Evolutionary conservation across 2,329 filamentous ascomycete genomes (phyloP).

Genomic region (Pyricularia sp.): DNA sequence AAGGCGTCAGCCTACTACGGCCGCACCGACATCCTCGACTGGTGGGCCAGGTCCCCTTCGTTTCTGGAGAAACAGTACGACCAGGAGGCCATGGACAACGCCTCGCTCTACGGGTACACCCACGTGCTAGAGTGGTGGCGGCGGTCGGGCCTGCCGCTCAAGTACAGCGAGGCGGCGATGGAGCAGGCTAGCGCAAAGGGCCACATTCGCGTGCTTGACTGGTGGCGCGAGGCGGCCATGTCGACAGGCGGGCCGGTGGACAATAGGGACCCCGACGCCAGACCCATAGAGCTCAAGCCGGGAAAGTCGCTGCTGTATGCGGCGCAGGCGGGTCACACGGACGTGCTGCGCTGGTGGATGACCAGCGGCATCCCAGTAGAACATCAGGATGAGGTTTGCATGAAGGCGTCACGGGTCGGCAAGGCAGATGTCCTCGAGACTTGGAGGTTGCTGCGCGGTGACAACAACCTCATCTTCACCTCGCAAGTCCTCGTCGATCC

Average conservation of each 20-base stretch:
- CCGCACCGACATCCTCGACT: conserved; percentile 71
- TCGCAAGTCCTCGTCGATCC: conserved; percentile 54
- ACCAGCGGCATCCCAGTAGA: conserved; percentile 65
- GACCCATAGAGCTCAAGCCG: conserved; percentile 54
- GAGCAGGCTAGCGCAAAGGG: conserved; percentile 80
- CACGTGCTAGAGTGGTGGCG: conserved; percentile 84
- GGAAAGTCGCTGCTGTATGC: conserved; percentile 76
- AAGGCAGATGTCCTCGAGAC: conserved; percentile 72
- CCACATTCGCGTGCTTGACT: conserved; percentile 75
- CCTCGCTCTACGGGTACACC: conserved; percentile 73
- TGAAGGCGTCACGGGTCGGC: conserved; percentile 73
- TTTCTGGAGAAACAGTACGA: conserved; percentile 82
- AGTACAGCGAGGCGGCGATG: conserved; percentile 76
- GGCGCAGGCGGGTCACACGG: conserved; percentile 66
- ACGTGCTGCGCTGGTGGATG: conserved; percentile 80
- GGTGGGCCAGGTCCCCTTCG: conserved; percentile 75
- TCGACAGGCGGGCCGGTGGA: background rate
- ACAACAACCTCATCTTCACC: conserved; percentile 28
- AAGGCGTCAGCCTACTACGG: conserved; percentile 83
- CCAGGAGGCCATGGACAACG: conserved; percentile 72
- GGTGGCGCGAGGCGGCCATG: conserved; percentile 67
- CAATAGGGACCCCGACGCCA: background rate
- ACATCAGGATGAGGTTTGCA: conserved; percentile 70
- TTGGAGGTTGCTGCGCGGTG: conserved; percentile 64
- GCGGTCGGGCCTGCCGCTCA: conserved; percentile 60